Evolutionary conservation across 768 basidiomycete species (phyloP).

Genomic region (Lactarius evosmus): DNA sequence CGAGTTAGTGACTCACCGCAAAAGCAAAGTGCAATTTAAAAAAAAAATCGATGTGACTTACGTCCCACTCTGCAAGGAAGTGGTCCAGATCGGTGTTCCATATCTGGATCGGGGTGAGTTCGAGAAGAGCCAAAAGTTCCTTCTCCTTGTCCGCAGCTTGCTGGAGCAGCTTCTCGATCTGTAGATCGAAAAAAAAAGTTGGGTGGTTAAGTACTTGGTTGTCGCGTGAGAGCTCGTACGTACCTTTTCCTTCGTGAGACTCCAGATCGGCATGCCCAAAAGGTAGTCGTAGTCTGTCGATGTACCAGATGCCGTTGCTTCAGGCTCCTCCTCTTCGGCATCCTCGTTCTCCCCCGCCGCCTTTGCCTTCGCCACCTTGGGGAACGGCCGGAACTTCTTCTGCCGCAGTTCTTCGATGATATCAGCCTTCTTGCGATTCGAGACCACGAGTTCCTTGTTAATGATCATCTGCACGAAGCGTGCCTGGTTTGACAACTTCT

Average conservation of each 20-base stretch:
- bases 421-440: constrained; percentile 84
- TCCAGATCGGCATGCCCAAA: constrained; percentile 92
- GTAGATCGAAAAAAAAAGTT: too few species aligned
- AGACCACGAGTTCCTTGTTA: constrained; percentile 72
- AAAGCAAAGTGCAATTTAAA: not conserved
- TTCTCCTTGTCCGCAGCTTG: constrained; percentile 80
- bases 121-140: constrained; percentile 74
- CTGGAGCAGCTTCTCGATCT: constrained; percentile 82
- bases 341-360: constrained; percentile 64
- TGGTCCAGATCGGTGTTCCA: constrained; percentile 89
- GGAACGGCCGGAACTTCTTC: constrained; percentile 87
- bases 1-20: constrained; percentile 10
- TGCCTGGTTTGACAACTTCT: constrained; percentile 90
- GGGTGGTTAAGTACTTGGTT: not conserved
- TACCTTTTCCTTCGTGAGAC: constrained; percentile 91
- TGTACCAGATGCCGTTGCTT: constrained; percentile 44
- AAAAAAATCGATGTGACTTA: constrained; percentile 37
- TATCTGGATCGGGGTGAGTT: constrained; percentile 73
- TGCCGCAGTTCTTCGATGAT: constrained; percentile 81
- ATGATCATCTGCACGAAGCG: constrained; percentile 97
- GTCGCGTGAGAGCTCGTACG: constrained; percentile 5
- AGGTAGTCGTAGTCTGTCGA: constrained; percentile 86
- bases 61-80: constrained; percentile 85
- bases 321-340: constrained; percentile 51
- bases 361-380: constrained; percentile 69